Evolutionary conservation across 2,329 filamentous ascomycete genomes (phyloP), one percentile per base, ranked within the genome.

Genomic region (Penicillium nordicum): DNA sequence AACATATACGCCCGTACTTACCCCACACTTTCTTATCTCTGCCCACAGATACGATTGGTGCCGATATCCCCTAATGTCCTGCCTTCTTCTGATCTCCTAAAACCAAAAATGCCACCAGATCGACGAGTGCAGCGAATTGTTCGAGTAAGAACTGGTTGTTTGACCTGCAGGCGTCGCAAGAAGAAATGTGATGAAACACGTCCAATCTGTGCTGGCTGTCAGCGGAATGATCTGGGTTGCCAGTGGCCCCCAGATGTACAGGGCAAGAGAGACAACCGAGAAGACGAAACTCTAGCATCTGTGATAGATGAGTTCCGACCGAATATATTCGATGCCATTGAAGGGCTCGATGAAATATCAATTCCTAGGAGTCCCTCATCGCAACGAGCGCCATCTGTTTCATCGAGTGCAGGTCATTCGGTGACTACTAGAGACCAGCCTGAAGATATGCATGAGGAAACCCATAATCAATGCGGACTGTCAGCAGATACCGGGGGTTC

Each of bases 101-200:
- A 29, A 30, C 16, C 44, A 37, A 54, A 47, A 18, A 50, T 47
- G 40, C 49, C 44, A 27, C 62, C 66, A 30, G 61, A 61, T 57
- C 62, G 63, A 63, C 63, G 67, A 10, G 61, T 63, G n/a, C 63
- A 67, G 41, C 66, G 66, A 21, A 70, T 70, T 32, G 64, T 70
- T 10, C 67, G 68, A 32, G 68, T 70, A 12, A 59, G 68, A 25
- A 72, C 69, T 3, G 68, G 69, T n/a, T 73, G 71, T 46, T 65
- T 64, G 50, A 67, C 66, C 9, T 73, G 71, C 52, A 60, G 69
- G 25, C 62, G 65, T 5, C 67, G 70, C 11, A 72, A 69, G 62
- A 70, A 72, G 61, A 72, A 72, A 57, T 73, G 70, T 44, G 69
- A 72, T 27, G 70, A 73, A 55, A 23, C 47, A 23, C 63, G 67